Base-by-base conservation (phyloP, 148 eudicot genomes). In the Diospyros kaki region DNA sequence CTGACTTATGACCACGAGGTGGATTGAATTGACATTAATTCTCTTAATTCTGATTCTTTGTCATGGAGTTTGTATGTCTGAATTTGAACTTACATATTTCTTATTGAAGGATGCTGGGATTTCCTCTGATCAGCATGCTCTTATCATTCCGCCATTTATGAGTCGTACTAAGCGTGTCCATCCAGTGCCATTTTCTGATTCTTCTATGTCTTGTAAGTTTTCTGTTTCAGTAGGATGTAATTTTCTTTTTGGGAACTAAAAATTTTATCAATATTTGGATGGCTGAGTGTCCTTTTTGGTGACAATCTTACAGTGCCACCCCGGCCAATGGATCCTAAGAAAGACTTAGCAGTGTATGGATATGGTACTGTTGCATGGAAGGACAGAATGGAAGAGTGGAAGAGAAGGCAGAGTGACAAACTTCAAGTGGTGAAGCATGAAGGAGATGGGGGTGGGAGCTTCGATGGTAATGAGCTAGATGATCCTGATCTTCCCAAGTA, bases 341-440 rank as follows among this genome's bases (percentile, higher is more conserved):
- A 89, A 54, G 93, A 89, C 61, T 83, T 89, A 58, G 93, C 93
- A 50, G 89, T 89, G 5, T 89, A 89, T 76, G 93, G 93, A 10
- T 89, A 89, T 66, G 93, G 93, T 10, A 84, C 87, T 44, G 89
- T 89, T 43, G 91, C 93, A 2, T 89, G 93, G 93, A 89, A 89
- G 72, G 91, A 89, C 58, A 84, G 93, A 79, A 87, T 87, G 91
- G 93, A 89, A 72, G 93, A 89, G 50, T 87, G 93, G 93, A 89
- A 81, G 79, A 89, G 73, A 78, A 87, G 88, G 73, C 91, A 89
- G 76, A 86, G 77, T 83, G 93, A 84, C 44, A 89, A 72, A 70
- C 87, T 89, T 71, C 89, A 87, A 78, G 78, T 89, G 77, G 88
- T 89, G 50, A 87, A 87, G 77, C 93, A 87, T 76, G 83, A 87